Percentiles rank a stretch among this genome's conserved stretches.
phyloP scores from a whole-genome alignment of 495 filamentous ascomycete species.

The Penicillium atrosanguineum region DNA sequence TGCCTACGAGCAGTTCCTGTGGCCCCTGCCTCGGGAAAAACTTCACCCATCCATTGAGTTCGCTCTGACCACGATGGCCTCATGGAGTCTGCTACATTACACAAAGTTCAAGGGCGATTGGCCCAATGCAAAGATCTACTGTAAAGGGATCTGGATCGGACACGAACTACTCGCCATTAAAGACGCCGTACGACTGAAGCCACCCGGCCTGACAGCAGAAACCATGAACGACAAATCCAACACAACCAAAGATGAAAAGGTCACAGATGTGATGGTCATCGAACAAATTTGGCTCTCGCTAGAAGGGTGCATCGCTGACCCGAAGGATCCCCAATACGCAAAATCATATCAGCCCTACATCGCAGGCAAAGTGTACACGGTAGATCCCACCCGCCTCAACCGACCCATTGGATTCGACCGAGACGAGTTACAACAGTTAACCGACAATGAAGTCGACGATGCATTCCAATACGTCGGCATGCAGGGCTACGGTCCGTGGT shows the following conservation, averaged over 20 bases:
- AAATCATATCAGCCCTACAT: slow-evolving; percentile 40
- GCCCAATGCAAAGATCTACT: slow-evolving; percentile 51
- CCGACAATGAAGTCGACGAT: slow-evolving; percentile 26
- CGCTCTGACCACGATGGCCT: slow-evolving; percentile 52
- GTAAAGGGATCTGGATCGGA: slow-evolving; percentile 56
- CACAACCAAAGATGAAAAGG: slow-evolving; percentile 5
- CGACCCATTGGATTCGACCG: slow-evolving; percentile 17
- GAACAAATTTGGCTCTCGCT: slow-evolving; percentile 48
- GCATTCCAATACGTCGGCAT: slow-evolving; percentile 43
- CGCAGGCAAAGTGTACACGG: slow-evolving; percentile 50
- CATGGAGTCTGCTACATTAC: slow-evolving; percentile 51
- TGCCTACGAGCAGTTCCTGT: slow-evolving; percentile 47
- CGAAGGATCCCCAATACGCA: slow-evolving; percentile 39
- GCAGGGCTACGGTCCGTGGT: slow-evolving; percentile 47
- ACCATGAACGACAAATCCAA: slow-evolving; percentile 7
- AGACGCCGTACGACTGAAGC: slow-evolving; percentile 53
- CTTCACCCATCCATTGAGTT: slow-evolving; percentile 55
- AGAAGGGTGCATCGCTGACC: slow-evolving; percentile 42
- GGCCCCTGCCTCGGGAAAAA: slow-evolving; percentile 31
- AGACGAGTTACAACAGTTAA: slow-evolving; percentile 27
- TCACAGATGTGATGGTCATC: slow-evolving; percentile 54
- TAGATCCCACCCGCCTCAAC: slow-evolving; percentile 26
- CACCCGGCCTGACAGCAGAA: slow-evolving; percentile 13
- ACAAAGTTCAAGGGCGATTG: slow-evolving; percentile 51
- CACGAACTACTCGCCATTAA: slow-evolving; percentile 51